These are phyloP conservation scores for Cladochytrium replicatum DNA, from an alignment of 192 early-diverging fungal genomes.

Conservation along the genomic window DNA sequence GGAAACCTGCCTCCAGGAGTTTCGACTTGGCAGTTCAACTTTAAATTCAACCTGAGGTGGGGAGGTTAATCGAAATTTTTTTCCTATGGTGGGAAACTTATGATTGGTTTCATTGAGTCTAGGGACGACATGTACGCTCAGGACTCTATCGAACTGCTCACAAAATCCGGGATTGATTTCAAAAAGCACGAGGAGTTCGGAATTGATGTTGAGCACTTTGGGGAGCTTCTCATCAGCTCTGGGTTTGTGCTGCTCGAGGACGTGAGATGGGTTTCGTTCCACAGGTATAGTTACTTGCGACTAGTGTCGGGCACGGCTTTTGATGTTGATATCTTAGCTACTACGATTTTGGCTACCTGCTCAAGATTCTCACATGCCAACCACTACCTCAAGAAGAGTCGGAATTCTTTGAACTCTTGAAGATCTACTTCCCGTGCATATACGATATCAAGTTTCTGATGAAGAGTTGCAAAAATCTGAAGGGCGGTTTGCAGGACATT, in stretches of 20 bases:
- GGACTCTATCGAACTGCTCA: constrained; percentile 94
- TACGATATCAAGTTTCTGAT: constrained; percentile 99
- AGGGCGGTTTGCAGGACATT: constrained; percentile 95
- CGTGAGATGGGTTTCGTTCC: constrained; percentile 97
- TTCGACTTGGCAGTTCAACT: constrained; percentile 99
- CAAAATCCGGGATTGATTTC: constrained; percentile 97
- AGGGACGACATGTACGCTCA: constrained; percentile 98
- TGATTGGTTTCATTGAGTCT: too few species aligned
- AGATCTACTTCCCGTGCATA: constrained; percentile 93
- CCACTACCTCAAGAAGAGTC: constrained; percentile 84
- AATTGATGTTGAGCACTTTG: constrained; percentile 92
- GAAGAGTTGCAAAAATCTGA: constrained; percentile 91
- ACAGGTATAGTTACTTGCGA: too few species aligned
- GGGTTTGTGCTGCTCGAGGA: constrained; percentile 89
- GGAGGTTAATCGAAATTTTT: constrained; percentile 10
- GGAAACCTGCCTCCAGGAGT: constrained; percentile 77
- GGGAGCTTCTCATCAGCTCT: constrained; percentile 92
- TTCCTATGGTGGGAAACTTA: neutral
- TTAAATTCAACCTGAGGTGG: constrained; percentile 86
- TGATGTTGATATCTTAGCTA: too few species aligned
- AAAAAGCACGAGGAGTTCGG: constrained; percentile 92
- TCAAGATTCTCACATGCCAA: constrained; percentile 92
- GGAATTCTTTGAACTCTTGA: constrained; percentile 88
- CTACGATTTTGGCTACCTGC: constrained; percentile 97
- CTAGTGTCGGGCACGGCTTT: too few species aligned